Evolutionary conservation across 495 filamentous ascomycete species (phyloP), one percentile per base, ranked within the genome.

Genomic region (Xylaria venustula): DNA sequence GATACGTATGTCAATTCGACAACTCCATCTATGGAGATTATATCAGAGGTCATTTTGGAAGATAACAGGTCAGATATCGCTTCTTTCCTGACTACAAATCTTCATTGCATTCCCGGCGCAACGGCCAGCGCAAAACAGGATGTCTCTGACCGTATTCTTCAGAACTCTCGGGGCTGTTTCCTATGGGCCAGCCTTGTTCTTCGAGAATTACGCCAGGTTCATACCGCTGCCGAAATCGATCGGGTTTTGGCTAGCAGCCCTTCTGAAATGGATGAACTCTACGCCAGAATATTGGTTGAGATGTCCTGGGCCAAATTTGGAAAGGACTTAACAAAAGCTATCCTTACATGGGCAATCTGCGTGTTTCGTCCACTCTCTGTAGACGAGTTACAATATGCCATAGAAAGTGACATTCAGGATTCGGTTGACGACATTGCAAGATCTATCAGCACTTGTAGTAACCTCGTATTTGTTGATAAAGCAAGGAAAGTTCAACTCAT

Each of bases 181-280:
- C 58, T 77, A 17, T 77, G 74, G 74, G 41, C 53, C 0, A 62
- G 65, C 3, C 67, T 77, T 5, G 70, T 75, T 2, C 46, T 74
- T 1, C 41, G 71, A 45, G 69, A 73, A 34, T 60, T 77, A 3
- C 63, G 65, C 34, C 50, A 54, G 19, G 57, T 54, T 0, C 74
- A 63, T 55, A 75, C 64, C 0, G 61, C 64, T 7, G 70, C 72
- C 25, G 67, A 50, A 0, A 72, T 75, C 60, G 60, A 71, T 2
- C 55, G 15, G 14, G 65, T 70, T 1, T 49, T 77, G 22, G 20
- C 54, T 25, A 66, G 69, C 15, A 55, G 67, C 2, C 73, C 68
- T 7, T 40, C 25, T 3, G 66, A 63, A 1, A 47, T 77, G 20
- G 48, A 61, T 45, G 46, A 64, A 0, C 36, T 74, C 7, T 77